phyloP scores from a whole-genome alignment of 2,329 filamentous ascomycete genomes.

The Colletotrichum tropicale region DNA sequence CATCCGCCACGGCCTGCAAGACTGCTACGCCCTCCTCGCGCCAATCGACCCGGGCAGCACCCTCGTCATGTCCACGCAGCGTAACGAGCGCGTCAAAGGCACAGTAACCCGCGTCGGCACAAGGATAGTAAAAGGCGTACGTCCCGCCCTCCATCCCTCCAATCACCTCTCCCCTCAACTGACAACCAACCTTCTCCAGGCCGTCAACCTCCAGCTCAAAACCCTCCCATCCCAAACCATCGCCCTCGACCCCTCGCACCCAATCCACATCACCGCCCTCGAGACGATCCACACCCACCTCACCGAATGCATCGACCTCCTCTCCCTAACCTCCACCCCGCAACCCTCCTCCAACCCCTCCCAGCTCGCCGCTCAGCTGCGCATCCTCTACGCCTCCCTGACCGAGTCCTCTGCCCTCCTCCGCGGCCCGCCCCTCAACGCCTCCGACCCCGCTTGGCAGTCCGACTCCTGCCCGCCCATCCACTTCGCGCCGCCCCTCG shows the following conservation, averaged over 20 bases:
- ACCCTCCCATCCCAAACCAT: conserved; percentile 63
- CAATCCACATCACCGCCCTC: conserved; percentile 71
- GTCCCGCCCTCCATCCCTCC: conserved; percentile 34
- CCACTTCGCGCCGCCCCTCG: conserved; percentile 49
- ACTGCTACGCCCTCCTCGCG: conserved; percentile 86
- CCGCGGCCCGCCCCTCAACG: conserved; percentile 54
- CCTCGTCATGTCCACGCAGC: conserved; percentile 83
- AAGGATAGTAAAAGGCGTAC: conserved; percentile 87
- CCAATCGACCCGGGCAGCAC: conserved; percentile 87
- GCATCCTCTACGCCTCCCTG: conserved; percentile 59
- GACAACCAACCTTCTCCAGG: conserved; percentile 45
- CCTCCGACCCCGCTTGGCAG: conserved; percentile 48
- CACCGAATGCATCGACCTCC: conserved; percentile 81
- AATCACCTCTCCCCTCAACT: background rate
- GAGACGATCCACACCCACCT: conserved; percentile 76
- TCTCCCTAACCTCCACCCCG: conserved; percentile 62
- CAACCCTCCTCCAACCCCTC: conserved; percentile 62
- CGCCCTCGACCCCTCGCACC: conserved; percentile 50
- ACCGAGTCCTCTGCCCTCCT: conserved; percentile 56
- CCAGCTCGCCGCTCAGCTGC: conserved; percentile 60
- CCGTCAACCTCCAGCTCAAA: conserved; percentile 77
- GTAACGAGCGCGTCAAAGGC: conserved; percentile 91
- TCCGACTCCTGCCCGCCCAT: conserved; percentile 45
- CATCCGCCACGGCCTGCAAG: conserved; percentile 74
- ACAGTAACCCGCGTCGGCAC: conserved; percentile 89